Percentiles rank a stretch among this genome's conserved stretches.
phyloP scores from a whole-genome alignment of 176 grass and related monocot genomes.

The Neostapfia colusana region DNA sequence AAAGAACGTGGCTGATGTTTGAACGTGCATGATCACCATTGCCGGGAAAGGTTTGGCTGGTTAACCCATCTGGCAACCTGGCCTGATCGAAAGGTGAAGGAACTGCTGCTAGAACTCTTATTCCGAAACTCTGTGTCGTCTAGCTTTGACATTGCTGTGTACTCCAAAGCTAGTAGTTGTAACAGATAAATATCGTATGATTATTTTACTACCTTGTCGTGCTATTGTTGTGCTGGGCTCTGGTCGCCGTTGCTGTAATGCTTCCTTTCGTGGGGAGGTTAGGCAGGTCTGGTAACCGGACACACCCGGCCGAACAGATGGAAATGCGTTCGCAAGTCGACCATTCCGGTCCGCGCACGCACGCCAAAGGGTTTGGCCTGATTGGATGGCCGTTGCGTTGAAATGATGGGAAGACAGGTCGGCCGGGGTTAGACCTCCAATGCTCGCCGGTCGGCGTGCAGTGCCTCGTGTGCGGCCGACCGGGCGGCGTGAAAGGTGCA shows the following conservation, averaged over 20 bases:
- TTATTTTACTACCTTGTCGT: background rate
- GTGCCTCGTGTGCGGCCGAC: background rate
- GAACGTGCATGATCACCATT: background rate
- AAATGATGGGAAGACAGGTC: background rate
- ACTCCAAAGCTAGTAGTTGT: slow-evolving; percentile 25
- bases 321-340: background rate
- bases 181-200: slow-evolving; percentile 17
- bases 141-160: slow-evolving; percentile 26
- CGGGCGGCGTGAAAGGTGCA: background rate
- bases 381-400: background rate
- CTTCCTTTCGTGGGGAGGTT: background rate
- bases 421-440: background rate
- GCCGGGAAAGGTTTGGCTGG: slow-evolving; percentile 11
- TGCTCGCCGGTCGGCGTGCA: background rate
- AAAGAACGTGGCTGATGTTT: slow-evolving; percentile 33
- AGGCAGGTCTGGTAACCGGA: background rate
- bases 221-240: background rate
- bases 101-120: slow-evolving; percentile 1
- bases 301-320: background rate
- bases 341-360: background rate
- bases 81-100: background rate
- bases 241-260: background rate
- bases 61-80: background rate
- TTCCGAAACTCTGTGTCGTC: background rate
- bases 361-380: background rate